Evolutionary conservation across 306 rosid genomes (phyloP), one percentile per base, ranked within the genome.

Genomic region (Cucurbita maxima): DNA sequence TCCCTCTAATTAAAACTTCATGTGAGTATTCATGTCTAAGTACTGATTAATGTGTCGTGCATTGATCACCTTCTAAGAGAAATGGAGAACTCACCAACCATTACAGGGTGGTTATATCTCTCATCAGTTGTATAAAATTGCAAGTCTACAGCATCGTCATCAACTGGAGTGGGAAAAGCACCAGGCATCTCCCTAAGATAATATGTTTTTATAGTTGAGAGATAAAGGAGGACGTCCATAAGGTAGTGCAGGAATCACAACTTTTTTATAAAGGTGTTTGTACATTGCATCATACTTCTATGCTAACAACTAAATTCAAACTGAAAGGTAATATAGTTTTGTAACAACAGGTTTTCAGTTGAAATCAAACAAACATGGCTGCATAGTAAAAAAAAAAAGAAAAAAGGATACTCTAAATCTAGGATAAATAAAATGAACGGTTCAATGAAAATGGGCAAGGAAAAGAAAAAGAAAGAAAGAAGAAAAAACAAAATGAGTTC

Each of bases 111-210:
- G 44, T 80, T 83, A 80, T 76, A 85, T 51, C 66, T 80, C 67
- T 82, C 85, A 80, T 80, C 77, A 30, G 48, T 34, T 75, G 79
- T 58, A 11, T 53, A 68, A 75, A 75, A 70, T 58, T 62, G 68
- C 71, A 30, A 78, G 79, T 76, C 75, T 10, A 54, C 20, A 8
- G 76, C 78, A 56, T 81, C 71, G 55, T 73, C 75, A 83, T 80
- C 81, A 75, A 57, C 51, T 20, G 87, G 75, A 34, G 70, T 81
- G 38, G 57, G 66, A 75, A 71, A 76, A 84, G 75, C 66, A 53
- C 80, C 77, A 71, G 80, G 79, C 66, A 81, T 67, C 54, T 78
- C 88, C 86, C 98, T 92, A 84, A 43, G 48, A 54, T 52, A 76
- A 82, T 76, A 82, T 75, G 48, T 8, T 47, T 45, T 68, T 47